phyloP scores from a whole-genome alignment of 805 yeast species.

The Schizosaccharomyces octosporus region DNA sequence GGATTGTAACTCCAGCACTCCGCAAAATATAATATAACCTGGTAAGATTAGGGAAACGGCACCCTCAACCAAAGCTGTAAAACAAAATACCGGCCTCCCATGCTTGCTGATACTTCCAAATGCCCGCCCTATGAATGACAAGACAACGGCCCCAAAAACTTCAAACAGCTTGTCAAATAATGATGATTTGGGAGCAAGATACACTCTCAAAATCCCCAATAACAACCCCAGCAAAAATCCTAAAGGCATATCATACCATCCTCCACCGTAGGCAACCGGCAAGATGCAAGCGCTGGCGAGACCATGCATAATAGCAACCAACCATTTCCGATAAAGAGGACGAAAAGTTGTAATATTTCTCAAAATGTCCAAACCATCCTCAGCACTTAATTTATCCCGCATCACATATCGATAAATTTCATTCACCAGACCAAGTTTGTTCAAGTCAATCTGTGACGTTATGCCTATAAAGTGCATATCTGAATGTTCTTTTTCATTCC shows the following conservation, averaged over 20 bases:
- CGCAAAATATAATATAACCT: slow-evolving; percentile 79
- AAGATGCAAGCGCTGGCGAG: slow-evolving; percentile 58
- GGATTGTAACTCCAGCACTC: slow-evolving; percentile 75
- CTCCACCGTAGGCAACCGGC: slow-evolving; percentile 68
- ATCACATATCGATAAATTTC: slow-evolving; percentile 66
- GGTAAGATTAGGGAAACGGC: slow-evolving; percentile 77
- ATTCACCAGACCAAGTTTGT: slow-evolving; percentile 62
- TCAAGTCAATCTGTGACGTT: slow-evolving; percentile 65
- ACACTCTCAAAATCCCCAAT: slow-evolving; percentile 63
- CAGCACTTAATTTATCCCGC: slow-evolving; percentile 70
- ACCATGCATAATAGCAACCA: slow-evolving; percentile 58
- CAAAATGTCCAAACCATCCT: slow-evolving; percentile 51
- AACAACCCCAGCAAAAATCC: slow-evolving; percentile 55
- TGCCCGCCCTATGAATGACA: slow-evolving; percentile 68
- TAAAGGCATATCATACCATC: slow-evolving; percentile 75
- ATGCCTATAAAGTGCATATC: slow-evolving; percentile 77
- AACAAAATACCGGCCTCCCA: slow-evolving; percentile 39
- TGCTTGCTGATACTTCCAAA: slow-evolving; percentile 47
- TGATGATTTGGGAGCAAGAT: slow-evolving; percentile 58
- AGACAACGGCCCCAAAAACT: slow-evolving; percentile 71
- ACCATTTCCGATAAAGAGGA: slow-evolving; percentile 47
- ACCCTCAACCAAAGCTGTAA: slow-evolving; percentile 73
- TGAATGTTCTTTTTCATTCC: slow-evolving; percentile 77
- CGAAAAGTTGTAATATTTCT: slow-evolving; percentile 39
- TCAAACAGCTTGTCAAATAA: slow-evolving; percentile 78